These are phyloP conservation scores for Marvania coccoides DNA, from an alignment of 139 green algal species.

Conservation along the genomic window DNA sequence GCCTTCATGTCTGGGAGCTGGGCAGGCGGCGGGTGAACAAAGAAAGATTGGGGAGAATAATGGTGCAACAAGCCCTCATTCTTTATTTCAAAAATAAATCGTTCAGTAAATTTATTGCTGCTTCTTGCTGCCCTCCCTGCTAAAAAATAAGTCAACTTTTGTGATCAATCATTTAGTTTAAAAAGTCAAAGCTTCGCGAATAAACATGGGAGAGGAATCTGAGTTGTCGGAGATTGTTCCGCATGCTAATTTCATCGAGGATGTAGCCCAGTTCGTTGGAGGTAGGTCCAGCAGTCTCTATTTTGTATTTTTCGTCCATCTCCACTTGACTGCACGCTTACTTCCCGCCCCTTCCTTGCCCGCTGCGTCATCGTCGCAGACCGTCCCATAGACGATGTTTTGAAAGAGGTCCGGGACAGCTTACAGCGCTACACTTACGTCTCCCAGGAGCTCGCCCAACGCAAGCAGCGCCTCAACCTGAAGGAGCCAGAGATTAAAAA, in stretches of 20 bases:
- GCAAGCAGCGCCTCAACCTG: slow-evolving; percentile 19
- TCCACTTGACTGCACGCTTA: neutral
- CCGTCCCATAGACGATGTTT: slow-evolving; percentile 20
- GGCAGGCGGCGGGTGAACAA: too few relatives aligned
- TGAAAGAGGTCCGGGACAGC: slow-evolving; percentile 31
- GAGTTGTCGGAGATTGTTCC: slow-evolving; percentile 24
- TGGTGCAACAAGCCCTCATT: too few relatives aligned
- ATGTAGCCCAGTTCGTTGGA: slow-evolving; percentile 36
- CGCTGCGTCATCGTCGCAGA: slow-evolving; percentile 5
- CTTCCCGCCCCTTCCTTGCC: neutral
- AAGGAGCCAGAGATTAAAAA: slow-evolving; percentile 54
- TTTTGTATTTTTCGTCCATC: neutral
- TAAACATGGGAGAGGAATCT: slow-evolving; percentile 1
- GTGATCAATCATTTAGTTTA: too few relatives aligned
- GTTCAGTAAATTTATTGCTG: too few relatives aligned
- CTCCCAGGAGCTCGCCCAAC: slow-evolving; percentile 36
- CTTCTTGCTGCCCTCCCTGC: too few relatives aligned
- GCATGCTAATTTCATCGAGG: slow-evolving; percentile 40
- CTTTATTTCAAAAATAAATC: too few relatives aligned
- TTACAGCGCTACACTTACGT: slow-evolving; percentile 43
- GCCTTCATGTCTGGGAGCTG: too few relatives aligned
- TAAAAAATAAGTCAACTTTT: too few relatives aligned
- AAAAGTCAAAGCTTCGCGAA: too few relatives aligned
- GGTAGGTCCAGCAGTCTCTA: too few relatives aligned
- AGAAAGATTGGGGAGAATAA: too few relatives aligned